Conservation (phyloP, 495 filamentous ascomycete species). For the Lasiosphaeris hirsuta region DNA sequence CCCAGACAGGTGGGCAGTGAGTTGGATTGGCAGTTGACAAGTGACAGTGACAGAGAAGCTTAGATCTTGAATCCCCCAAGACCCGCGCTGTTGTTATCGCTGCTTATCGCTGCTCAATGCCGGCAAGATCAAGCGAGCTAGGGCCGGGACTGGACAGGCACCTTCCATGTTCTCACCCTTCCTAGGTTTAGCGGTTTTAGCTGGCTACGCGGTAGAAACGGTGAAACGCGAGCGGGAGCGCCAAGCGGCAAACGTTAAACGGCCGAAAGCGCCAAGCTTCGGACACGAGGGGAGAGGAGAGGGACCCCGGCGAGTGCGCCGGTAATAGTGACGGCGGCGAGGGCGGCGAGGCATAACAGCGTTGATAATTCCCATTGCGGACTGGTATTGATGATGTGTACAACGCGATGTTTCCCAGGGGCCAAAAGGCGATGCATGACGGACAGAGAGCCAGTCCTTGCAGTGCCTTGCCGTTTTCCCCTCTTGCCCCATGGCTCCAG, state of each 20-base stretch:
- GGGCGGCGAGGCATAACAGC: constrained; percentile 11
- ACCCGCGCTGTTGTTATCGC: background rate
- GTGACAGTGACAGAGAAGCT: background rate
- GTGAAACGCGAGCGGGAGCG: background rate
- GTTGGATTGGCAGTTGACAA: background rate
- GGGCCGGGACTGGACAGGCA: too few relatives aligned
- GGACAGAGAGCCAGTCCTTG: background rate
- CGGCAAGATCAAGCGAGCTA: too few relatives aligned
- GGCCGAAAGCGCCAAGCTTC: too few relatives aligned
- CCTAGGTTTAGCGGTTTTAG: background rate
- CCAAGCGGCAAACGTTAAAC: too few relatives aligned
- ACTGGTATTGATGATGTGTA: constrained; percentile 25
- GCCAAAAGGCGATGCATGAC: constrained; percentile 12
- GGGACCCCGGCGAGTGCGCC: too few relatives aligned
- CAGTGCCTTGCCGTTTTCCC: background rate
- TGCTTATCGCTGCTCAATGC: background rate
- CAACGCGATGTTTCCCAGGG: constrained; percentile 22
- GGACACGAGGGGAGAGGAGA: too few relatives aligned
- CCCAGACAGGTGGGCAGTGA: too few relatives aligned
- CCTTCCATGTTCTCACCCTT: too few relatives aligned
- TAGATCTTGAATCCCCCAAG: background rate
- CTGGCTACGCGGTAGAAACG: background rate
- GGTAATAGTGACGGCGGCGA: background rate
- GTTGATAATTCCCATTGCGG: constrained; percentile 19
- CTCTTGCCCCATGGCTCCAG: too few relatives aligned